A percentile compares a stretch with the other conserved stretches of the same genome.
Evolutionary conservation across 2,329 filamentous ascomycete species (phyloP).

Genomic region (Diaporthe capsici): DNA sequence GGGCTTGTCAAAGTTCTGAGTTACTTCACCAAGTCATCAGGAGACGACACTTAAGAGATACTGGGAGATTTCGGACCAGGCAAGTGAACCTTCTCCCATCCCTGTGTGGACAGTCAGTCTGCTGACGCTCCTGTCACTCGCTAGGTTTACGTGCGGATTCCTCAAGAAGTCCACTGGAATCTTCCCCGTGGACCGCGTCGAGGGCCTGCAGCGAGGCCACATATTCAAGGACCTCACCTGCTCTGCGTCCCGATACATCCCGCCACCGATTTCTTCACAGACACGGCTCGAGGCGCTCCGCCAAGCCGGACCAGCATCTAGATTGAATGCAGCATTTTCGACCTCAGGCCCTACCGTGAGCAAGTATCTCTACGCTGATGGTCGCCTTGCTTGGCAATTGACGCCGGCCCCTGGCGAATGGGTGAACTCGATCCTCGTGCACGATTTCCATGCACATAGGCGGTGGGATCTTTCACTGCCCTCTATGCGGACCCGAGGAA

Average conservation of each 20-base stretch:
- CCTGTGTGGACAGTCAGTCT: not conserved
- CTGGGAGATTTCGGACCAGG: conserved; percentile 26
- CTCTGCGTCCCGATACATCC: not conserved
- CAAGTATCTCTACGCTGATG: conserved; percentile 2
- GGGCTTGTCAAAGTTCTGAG: no score
- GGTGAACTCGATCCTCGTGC: not conserved
- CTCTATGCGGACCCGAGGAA: not conserved
- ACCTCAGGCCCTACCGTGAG: not conserved
- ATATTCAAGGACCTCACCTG: conserved; percentile 8
- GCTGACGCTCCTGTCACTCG: not conserved
- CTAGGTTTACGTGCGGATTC: conserved; percentile 9
- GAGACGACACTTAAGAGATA: conserved; percentile 8
- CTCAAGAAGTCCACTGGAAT: not conserved
- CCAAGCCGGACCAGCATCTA: not conserved
- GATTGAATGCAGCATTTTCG: no score
- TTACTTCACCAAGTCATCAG: not conserved
- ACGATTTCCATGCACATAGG: not conserved
- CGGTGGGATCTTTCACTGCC: not conserved
- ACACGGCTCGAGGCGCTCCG: not conserved
- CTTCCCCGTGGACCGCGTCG: not conserved
- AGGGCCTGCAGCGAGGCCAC: conserved; percentile 19
- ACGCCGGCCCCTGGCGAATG: not conserved
- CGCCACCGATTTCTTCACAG: not conserved
- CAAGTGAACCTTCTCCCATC: not conserved
- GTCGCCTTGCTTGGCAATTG: conserved; percentile 30